phyloP scores from a whole-genome alignment of 2,329 filamentous ascomycete genomes.

The Didymella lethalis region DNA sequence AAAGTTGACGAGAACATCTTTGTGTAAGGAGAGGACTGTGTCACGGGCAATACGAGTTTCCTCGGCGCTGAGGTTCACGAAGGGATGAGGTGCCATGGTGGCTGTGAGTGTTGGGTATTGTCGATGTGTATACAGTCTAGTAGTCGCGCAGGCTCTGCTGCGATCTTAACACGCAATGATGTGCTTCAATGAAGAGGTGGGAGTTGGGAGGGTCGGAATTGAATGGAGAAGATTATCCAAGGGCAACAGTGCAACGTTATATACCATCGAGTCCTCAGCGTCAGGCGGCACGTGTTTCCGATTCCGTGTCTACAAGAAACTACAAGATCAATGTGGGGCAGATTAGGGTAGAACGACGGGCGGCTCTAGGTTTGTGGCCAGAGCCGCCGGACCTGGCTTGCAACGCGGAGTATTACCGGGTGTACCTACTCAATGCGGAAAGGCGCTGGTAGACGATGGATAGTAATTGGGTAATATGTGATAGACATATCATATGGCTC shows the following conservation, averaged over 20 bases:
- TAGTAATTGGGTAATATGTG: conserved; percentile 4
- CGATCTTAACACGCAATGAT: not conserved
- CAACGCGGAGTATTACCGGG: conserved; percentile 9
- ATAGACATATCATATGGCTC: not conserved
- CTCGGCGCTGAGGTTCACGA: conserved; percentile 64
- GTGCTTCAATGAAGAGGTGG: not conserved
- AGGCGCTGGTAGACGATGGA: not conserved
- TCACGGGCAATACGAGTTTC: conserved; percentile 63
- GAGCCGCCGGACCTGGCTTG: conserved; percentile 1
- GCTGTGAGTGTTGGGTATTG: not conserved
- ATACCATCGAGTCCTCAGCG: conserved; percentile 3
- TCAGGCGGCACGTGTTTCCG: conserved; percentile 11
- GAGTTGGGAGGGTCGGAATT: not conserved
- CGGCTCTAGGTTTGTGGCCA: conserved; percentile 4
- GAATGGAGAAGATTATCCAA: not conserved
- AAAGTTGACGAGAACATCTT: conserved; percentile 53
- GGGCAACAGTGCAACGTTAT: not conserved
- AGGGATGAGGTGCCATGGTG: conserved; percentile 57
- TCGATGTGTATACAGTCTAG: not conserved
- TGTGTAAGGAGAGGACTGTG: conserved; percentile 56
- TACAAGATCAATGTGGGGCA: conserved; percentile 17
- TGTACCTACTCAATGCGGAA: conserved; percentile 22
- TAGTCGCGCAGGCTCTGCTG: not conserved
- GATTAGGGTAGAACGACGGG: conserved; percentile 13
- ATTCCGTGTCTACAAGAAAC: conserved; percentile 17